Evolutionary conservation across 1,139 yeast genomes (phyloP), one percentile per base, ranked within the genome.

Genomic region (Magnusiomyces tetraspermus): DNA sequence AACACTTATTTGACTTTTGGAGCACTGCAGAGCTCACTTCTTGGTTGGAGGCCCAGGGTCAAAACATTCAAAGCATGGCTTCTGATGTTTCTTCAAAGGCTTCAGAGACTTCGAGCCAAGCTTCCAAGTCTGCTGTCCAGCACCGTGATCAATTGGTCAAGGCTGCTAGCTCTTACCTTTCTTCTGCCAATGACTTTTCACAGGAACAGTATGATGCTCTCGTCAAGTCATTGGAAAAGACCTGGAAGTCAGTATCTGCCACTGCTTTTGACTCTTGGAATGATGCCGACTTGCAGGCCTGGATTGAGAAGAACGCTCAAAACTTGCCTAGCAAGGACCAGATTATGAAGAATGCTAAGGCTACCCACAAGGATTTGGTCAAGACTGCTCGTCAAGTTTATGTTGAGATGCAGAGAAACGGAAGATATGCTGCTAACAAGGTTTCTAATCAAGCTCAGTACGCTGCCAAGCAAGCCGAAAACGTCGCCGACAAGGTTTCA

Each of bases 11-110:
- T 48, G 50, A 38, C n/a, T 21, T 19, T n/a, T 42, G 45, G 45
- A 19, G 30, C 6, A 38, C 37, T 24, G n/a, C 38, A 3, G 50
- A 48, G 15, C 31, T 48, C 11, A 8, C 15, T 15, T 5, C 10
- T 2, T 48, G 50, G 50, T 26, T 48, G n/a, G 28, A 11, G 11
- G 37, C 22, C 31, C 42, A 48, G 19, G 50, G 50, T 13, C 46
- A 38, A 6, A 26, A 38, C 11, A 22, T 48, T 26, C n/a, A 48
- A 3, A 23, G 13, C 6, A 17, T 22, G 6, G 31, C 28, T 17
- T 8, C 38, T 15, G 38, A 33, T 15, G n/a, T n/a, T n/a, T n/a
- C n/a, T n/a, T n/a, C n/a, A n/a, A n/a, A n/a, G n/a, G n/a, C n/a
- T n/a, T 37, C 41, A 10, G 21, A 37, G 10, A n/a, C 45, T 11